Evolutionary conservation across 352 stramenopile species (phyloP), one percentile per base, ranked within the genome.

Genomic region (Globisporangium paddicum): DNA sequence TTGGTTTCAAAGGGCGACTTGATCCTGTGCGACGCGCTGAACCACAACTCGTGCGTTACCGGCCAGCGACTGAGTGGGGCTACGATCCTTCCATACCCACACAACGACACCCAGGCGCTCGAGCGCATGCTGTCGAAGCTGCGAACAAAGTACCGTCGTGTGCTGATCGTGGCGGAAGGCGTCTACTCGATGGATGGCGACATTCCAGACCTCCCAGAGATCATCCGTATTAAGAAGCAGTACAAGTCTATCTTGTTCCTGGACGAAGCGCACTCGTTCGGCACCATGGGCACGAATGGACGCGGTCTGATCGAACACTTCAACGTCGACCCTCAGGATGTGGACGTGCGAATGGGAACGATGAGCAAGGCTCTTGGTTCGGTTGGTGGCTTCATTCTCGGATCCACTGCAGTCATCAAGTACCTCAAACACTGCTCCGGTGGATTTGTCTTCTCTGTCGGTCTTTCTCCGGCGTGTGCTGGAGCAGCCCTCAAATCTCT

Each of bases 391-490:
- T 89, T 89, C 54, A 82, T 89, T 26, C 66, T 86, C 11, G 79
- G 75, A 23, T 81, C 74, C 0, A 40, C 70, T 13, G 60, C 70
- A n/a, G 49, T 87, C 18, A 68, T 77, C 38, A 72, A 83, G 60
- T 89, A 86, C 52, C 65, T 89, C 18, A 89, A 89, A 66, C 73
- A 89, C 53, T 81, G 64, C 19, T 72, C 76, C 47, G 79, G 79
- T 35, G 82, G 82, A 25, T 91, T 91, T 34, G 82, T 92, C n/a
- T 91, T 89, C 56, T 89, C 77, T 8, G 81, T 92, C 2, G 82
- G 82, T 11, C 72, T 89, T 38, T 79, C 82, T 3, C 86, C 86
- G 7, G 77, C 86, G 13, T 84, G 79, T 35, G 82, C 76, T 5
- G 82, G 69, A 23, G 82, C 83, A 2, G 81, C 86, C 9, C 66